phyloP scores from a whole-genome alignment of 495 filamentous ascomycete species.

The Penicillium manginii region DNA sequence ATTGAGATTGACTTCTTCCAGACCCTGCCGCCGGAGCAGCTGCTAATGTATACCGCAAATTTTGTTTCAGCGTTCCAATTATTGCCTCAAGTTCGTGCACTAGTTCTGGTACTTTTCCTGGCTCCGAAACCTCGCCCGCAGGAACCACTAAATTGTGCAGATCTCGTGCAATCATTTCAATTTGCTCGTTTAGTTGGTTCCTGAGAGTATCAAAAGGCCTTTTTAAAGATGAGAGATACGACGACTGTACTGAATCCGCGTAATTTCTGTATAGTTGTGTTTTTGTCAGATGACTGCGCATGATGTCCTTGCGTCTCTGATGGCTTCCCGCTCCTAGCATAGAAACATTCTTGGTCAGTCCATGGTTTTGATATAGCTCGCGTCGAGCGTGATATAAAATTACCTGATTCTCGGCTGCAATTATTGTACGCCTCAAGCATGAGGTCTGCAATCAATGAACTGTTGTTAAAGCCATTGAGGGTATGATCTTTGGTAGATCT shows the following conservation, averaged over 20 bases:
- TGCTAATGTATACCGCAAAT: no score
- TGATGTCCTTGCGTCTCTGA: neutral
- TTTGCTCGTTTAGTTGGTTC: neutral
- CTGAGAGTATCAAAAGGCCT: neutral
- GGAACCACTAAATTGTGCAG: neutral
- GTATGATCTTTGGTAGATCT: conserved; percentile 11
- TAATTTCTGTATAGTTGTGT: neutral
- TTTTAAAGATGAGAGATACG: neutral
- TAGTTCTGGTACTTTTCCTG: neutral
- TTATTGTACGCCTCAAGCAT: conserved; percentile 27
- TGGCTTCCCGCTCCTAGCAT: neutral
- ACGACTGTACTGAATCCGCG: neutral
- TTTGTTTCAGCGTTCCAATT: no score
- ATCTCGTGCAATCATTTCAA: neutral
- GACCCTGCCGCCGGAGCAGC: no score
- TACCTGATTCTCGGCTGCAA: conserved; percentile 25
- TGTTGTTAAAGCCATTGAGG: conserved; percentile 14
- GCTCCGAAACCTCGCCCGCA: neutral
- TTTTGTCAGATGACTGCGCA: neutral
- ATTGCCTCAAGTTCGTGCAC: neutral
- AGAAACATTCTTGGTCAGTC: neutral
- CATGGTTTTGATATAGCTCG: neutral
- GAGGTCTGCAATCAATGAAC: conserved; percentile 27
- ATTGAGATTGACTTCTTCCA: no score
- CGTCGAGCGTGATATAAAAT: neutral